phyloP scores from a whole-genome alignment of 2,329 filamentous ascomycete genomes.

The Penicillium italicum region DNA sequence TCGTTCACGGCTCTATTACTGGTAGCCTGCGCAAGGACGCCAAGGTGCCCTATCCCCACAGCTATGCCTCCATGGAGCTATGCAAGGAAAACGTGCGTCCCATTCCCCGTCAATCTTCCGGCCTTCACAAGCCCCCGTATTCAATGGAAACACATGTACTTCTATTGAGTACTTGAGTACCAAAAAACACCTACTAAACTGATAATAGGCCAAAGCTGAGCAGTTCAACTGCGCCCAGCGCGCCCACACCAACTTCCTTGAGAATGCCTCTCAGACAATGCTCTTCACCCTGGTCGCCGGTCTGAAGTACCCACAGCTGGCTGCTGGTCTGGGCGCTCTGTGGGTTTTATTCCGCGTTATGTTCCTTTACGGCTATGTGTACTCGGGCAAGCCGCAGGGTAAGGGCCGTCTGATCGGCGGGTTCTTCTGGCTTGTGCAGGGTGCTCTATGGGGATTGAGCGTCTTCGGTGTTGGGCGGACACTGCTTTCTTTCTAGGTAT shows the following conservation, averaged over 20 bases:
- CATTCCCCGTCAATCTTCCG: neutral
- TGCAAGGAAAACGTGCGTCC: constrained; percentile 44
- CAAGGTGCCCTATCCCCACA: constrained; percentile 55
- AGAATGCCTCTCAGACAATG: constrained; percentile 54
- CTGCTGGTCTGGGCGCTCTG: constrained; percentile 44
- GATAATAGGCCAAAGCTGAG: constrained; percentile 39
- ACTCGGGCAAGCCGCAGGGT: constrained; percentile 38
- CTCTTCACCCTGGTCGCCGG: constrained; percentile 53
- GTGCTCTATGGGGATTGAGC: constrained; percentile 39
- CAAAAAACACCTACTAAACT: neutral
- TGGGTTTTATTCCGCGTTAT: constrained; percentile 52
- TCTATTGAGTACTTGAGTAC: neutral
- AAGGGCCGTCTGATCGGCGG: constrained; percentile 36
- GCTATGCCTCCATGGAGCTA: constrained; percentile 56
- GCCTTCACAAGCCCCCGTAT: neutral
- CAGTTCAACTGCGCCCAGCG: constrained; percentile 55
- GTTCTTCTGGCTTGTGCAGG: constrained; percentile 41
- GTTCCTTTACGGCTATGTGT: constrained; percentile 50
- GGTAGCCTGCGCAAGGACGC: constrained; percentile 49
- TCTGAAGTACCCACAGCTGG: constrained; percentile 50
- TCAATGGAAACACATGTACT: neutral
- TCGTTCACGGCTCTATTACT: constrained; percentile 51
- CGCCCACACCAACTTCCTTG: constrained; percentile 58
- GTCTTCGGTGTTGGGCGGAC: constrained; percentile 36
- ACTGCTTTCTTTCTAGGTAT: constrained; percentile 25